Base-by-base conservation (phyloP, 495 filamentous ascomycete genomes). In the Rusavskia elegans region DNA sequence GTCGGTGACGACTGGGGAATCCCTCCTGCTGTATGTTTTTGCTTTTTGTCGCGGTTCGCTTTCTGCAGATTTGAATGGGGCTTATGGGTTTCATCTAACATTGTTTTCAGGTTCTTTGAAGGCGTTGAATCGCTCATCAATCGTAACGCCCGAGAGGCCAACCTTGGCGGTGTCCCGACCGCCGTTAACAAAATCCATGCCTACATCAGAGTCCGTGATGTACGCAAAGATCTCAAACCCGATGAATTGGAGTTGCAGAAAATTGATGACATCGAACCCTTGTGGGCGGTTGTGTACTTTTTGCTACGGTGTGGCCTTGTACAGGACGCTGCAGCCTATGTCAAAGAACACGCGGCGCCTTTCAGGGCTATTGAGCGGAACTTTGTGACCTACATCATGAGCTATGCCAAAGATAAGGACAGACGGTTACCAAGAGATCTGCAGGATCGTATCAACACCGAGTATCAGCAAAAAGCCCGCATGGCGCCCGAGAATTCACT, bases 231-330 rank as follows among this genome's bases (percentile, higher is more conserved):
- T 57, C 78, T 96, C 25, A 82, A 78, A 2, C 77, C 80, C 1
- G 88, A 95, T 61, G 79, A 78, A 53, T 73, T 75, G 10, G 77
- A 84, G 53, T 66, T 93, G 38, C 85, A 90, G 61, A 72, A 75
- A 57, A 74, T 85, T 36, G 77, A 80, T n/a, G 76, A 76, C 41
- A 23, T 46, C 23, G 87, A 95, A 60, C 90, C 84, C 61, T 84
- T 89, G 56, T 99, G 93, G 93, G 87, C 87, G 44, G 69, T 95
- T 14, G 78, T 97, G 17, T 99, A 92, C 68, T 96, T 83, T 66
- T 78, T 96, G n/a, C 69, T 99, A 19, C 78, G 92, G 11, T 81
- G 83, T 54, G 92, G 92, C 21, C 82, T 90, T 61, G 71, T 90
- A 35, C 75, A 73, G 21, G 89, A 95, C 64, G 89, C 89, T 14